Percentiles rank a stretch among this genome's conserved stretches.
Conservation (phyloP, 225 moss, liverwort and hornwort species). For the Pleurozium schreberi region DNA sequence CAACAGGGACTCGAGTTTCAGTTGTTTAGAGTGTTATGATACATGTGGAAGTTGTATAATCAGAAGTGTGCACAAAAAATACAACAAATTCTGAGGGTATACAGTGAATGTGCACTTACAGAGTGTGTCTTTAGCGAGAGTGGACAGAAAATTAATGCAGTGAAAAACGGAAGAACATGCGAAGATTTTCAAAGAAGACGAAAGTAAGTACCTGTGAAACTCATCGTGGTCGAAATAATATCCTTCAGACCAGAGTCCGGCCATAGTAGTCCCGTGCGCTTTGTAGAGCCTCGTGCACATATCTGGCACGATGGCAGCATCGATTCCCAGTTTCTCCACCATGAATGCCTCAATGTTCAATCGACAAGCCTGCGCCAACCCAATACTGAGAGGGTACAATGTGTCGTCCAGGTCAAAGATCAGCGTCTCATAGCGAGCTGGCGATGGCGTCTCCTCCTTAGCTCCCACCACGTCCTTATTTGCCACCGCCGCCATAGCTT, state of each 20-base stretch:
- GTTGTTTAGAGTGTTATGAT: neutral
- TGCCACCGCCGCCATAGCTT: constrained; percentile 16
- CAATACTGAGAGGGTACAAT: constrained; percentile 32
- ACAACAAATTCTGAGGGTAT: neutral
- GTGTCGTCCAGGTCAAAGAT: constrained; percentile 49
- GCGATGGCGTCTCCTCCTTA: neutral
- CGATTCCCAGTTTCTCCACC: constrained; percentile 31
- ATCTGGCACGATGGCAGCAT: constrained; percentile 17
- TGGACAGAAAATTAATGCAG: neutral
- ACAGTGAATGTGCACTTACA: neutral
- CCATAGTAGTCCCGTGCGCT: constrained; percentile 45
- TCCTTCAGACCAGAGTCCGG: constrained; percentile 48
- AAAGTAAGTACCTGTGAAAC: constrained; percentile 23
- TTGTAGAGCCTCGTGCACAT: constrained; percentile 36
- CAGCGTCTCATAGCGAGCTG: constrained; percentile 26
- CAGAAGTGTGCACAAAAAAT: neutral
- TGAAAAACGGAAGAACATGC: neutral
- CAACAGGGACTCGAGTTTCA: no score
- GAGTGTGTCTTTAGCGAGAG: neutral
- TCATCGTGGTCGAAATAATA: constrained; percentile 45
- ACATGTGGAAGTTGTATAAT: neutral
- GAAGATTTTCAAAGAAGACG: neutral
- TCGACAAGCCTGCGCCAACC: constrained; percentile 33
- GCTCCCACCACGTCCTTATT: constrained; percentile 11
- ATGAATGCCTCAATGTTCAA: constrained; percentile 34